These are phyloP conservation scores for Chalaropsis thielavioides DNA, from an alignment of 2,329 filamentous ascomycete species.

Conservation along the genomic window DNA sequence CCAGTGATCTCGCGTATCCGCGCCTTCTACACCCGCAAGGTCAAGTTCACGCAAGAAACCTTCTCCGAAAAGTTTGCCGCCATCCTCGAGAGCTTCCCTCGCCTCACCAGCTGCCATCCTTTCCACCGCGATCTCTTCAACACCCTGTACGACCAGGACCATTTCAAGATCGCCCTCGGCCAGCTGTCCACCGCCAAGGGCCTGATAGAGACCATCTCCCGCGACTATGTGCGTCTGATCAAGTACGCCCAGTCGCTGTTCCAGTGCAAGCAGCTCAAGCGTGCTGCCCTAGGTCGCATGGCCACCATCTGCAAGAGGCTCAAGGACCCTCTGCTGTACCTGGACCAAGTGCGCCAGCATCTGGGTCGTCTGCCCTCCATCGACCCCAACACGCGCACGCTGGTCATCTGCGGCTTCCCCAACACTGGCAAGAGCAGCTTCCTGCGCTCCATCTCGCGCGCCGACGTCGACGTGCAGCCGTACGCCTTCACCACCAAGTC, in stretches of 20 bases:
- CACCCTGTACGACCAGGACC: conserved; percentile 95
- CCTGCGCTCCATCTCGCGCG: conserved; percentile 76
- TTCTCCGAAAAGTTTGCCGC: conserved; percentile 85
- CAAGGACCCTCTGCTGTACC: conserved; percentile 86
- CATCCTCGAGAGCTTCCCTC: conserved; percentile 86
- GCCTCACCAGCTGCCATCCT: conserved; percentile 85
- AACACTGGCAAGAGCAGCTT: conserved; percentile 98
- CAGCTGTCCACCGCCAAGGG: conserved; percentile 94
- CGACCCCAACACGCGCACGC: conserved; percentile 89
- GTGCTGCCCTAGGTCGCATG: conserved; percentile 92
- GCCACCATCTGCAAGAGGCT: conserved; percentile 89
- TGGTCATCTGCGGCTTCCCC: conserved; percentile 93
- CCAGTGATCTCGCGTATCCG: conserved; percentile 18
- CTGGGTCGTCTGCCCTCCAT: conserved; percentile 95
- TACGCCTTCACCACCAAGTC: conserved; percentile 98
- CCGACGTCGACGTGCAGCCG: conserved; percentile 81
- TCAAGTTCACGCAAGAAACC: conserved; percentile 96
- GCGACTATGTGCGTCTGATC: conserved; percentile 89
- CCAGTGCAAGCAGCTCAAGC: conserved; percentile 98
- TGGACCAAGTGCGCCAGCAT: conserved; percentile 86
- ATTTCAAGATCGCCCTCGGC: conserved; percentile 91
- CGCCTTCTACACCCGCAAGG: conserved; percentile 90
- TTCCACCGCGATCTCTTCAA: conserved; percentile 78
- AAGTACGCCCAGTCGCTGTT: conserved; percentile 87
- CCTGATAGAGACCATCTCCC: conserved; percentile 85